Base-by-base conservation (phyloP, 129 eudicot genomes). In the Deinandra increscens region DNA sequence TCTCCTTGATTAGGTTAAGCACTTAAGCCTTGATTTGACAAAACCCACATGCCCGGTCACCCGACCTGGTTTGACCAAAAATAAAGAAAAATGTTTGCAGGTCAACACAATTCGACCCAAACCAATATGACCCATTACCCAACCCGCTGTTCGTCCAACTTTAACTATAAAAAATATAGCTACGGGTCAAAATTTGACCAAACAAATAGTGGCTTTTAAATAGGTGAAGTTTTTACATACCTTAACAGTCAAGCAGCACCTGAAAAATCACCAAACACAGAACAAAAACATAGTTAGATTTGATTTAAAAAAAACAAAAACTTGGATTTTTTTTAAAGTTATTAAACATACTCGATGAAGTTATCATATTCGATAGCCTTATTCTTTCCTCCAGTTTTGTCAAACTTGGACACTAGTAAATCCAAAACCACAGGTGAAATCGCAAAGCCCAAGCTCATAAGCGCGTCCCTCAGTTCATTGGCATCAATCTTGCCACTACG, bases 221-320 rank as follows among this genome's bases (percentile, higher is more conserved):
- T 13, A 46, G 4, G 5, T 18, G 11, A 2, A 56, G 63, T 66
- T 9, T 6, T 55, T 70, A 1, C 79, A 50, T 83, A 92, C 98
- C 96, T 93, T 93, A 46, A 93, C 98, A 6, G 97, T 88, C 69
- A 93, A 80, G 78, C 98, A 93, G 77, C 98, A 93, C 89, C 98
- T 91, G 94, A 17, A 48, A 80, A 48, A 80, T 26, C 20, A 73
- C 23, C n/a, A 56, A 46, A 68, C 31, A 37, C 5, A 42, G 56
- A 22, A 65, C 46, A 18, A 5, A 12, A 22, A 34, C 48, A 42
- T 15, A 0, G 17, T 79, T 67, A 79, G 83, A 50, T 14, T 34
- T n/a, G 20, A 73, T 0, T 26, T 59, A 43, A 45, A 36, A 44
- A 43, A 54, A 56, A 49, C n/a, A n/a, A n/a, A n/a, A n/a, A n/a